Conservation (phyloP, 2,329 filamentous ascomycete species). For the Daldinia sp. region DNA sequence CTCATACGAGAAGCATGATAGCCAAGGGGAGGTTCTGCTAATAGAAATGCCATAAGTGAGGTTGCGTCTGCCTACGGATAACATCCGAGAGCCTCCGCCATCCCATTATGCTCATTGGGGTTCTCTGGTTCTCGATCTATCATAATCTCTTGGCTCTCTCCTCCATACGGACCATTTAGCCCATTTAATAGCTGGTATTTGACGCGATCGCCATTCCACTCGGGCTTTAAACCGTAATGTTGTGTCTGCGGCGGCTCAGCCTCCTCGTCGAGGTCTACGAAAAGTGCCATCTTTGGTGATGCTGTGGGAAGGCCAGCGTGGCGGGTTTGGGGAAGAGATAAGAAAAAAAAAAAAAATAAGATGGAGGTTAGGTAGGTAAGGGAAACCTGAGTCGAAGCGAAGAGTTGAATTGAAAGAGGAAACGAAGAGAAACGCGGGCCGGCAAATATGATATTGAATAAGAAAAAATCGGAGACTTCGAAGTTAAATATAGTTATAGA, state of each 20-base stretch:
- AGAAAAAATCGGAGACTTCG: slow-evolving; percentile 17
- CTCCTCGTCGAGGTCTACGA: slow-evolving; percentile 48
- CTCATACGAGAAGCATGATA: slow-evolving; percentile 22
- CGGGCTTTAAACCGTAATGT: slow-evolving; percentile 37
- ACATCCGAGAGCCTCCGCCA: slow-evolving; percentile 70
- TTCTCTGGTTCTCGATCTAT: slow-evolving; percentile 47
- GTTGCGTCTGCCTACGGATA: slow-evolving; percentile 68
- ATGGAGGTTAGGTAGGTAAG: slow-evolving; percentile 1
- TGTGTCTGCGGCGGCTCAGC: slow-evolving; percentile 40
- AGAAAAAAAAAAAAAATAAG: slow-evolving; percentile 7
- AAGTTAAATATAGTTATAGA: slow-evolving; percentile 4
- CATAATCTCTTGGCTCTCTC: slow-evolving; percentile 20
- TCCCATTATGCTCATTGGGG: slow-evolving; percentile 66
- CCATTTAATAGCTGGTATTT: slow-evolving; percentile 18
- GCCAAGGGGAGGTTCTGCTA: slow-evolving; percentile 35
- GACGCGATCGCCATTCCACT: slow-evolving; percentile 39
- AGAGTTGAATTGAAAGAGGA: neutral
- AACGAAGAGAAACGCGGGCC: neutral
- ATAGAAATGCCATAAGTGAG: slow-evolving; percentile 41
- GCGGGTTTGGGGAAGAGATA: slow-evolving; percentile 2
- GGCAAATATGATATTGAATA: slow-evolving; percentile 11
- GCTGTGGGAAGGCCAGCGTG: slow-evolving; percentile 6
- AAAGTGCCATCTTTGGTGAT: slow-evolving; percentile 44
- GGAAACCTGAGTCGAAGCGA: neutral
- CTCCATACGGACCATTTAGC: slow-evolving; percentile 18